These are phyloP conservation scores for Polytrichum formosum DNA, from an alignment of 225 moss, liverwort and hornwort genomes.

Conservation along the genomic window DNA sequence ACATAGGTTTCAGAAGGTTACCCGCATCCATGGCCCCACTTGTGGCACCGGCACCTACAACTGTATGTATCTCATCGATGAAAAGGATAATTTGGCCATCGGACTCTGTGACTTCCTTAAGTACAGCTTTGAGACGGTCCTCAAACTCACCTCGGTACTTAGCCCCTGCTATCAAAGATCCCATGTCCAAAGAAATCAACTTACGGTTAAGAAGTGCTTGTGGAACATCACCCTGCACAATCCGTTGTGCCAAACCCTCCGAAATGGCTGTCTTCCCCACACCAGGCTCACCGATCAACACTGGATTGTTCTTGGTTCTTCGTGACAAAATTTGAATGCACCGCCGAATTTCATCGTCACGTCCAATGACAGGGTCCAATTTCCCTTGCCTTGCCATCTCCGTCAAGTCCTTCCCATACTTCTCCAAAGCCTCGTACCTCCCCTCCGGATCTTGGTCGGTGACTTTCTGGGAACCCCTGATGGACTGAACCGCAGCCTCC, in stretches of 20 bases:
- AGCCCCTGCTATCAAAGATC: slow-evolving; percentile 91
- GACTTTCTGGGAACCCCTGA: slow-evolving; percentile 91
- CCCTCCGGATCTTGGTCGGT: slow-evolving; percentile 97
- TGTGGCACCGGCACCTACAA: slow-evolving; percentile 89
- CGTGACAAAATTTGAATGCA: slow-evolving; percentile 93
- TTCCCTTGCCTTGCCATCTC: slow-evolving; percentile 99
- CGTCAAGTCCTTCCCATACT: slow-evolving; percentile 92
- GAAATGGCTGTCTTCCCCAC: slow-evolving; percentile 99
- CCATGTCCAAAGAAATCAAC: slow-evolving; percentile 96
- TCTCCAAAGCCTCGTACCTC: slow-evolving; percentile 91
- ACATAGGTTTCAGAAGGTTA: slow-evolving; percentile 88
- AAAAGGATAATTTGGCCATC: slow-evolving; percentile 90
- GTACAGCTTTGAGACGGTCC: slow-evolving; percentile 83
- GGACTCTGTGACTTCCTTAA: slow-evolving; percentile 89
- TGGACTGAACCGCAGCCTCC: slow-evolving; percentile 69
- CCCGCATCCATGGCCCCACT: slow-evolving; percentile 97
- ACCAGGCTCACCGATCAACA: slow-evolving; percentile 94
- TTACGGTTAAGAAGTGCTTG: slow-evolving; percentile 84
- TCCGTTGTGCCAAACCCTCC: slow-evolving; percentile 95
- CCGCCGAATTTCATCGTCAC: slow-evolving; percentile 95
- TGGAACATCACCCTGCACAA: slow-evolving; percentile 96
- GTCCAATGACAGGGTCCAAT: slow-evolving; percentile 92
- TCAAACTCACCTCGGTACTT: slow-evolving; percentile 95
- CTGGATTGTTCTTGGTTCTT: slow-evolving; percentile 96
- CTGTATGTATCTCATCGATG: slow-evolving; percentile 97